Percentiles rank a stretch among this genome's conserved stretches.
phyloP scores from a whole-genome alignment of 345 rosid species.

The Brassica cretica region DNA sequence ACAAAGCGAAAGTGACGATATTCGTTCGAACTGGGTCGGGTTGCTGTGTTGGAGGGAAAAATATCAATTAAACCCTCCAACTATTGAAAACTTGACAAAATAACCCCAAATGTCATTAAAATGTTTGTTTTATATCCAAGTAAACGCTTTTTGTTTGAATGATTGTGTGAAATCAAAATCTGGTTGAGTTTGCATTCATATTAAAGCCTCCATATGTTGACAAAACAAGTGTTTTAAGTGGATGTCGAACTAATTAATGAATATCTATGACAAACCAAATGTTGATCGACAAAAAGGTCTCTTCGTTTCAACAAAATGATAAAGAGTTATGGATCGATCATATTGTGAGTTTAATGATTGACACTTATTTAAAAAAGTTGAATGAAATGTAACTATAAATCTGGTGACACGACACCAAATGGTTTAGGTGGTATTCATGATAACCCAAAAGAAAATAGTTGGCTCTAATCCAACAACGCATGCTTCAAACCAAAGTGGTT shows the following conservation, averaged over 20 bases:
- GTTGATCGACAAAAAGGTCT: not conserved
- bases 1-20: not conserved
- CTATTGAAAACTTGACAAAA: not conserved
- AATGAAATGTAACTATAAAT: not conserved
- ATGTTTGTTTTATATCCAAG: not conserved
- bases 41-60: not conserved
- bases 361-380: not conserved
- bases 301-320: not conserved
- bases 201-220: not conserved
- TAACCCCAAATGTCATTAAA: not conserved
- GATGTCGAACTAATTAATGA: not conserved
- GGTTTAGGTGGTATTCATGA: conserved; percentile 37
- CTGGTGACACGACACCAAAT: conserved; percentile 37
- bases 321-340: conserved; percentile 19
- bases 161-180: conserved; percentile 10
- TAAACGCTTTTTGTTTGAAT: not conserved
- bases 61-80: not conserved
- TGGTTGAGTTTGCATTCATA: not conserved
- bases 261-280: not conserved
- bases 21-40: not conserved
- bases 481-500: conserved; percentile 25
- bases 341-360: not conserved
- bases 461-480: conserved; percentile 30
- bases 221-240: not conserved
- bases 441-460: conserved; percentile 20